Percentiles rank a stretch among this genome's conserved stretches.
Conservation (phyloP, 2,329 filamentous ascomycete species). For the Knufia petricola region DNA sequence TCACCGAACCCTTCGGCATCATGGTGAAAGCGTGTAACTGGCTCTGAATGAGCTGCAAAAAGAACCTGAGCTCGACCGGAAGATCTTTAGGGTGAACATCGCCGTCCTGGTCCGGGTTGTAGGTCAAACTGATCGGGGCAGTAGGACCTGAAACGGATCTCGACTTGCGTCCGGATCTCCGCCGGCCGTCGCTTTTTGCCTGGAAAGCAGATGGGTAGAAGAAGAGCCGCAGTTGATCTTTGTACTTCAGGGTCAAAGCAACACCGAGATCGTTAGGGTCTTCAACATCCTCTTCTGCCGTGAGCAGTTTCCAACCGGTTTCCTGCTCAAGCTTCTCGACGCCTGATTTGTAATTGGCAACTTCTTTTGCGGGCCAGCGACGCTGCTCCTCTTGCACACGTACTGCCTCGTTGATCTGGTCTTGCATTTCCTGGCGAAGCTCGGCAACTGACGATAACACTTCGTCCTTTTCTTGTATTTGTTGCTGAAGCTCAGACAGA, state of each 20-base stretch:
- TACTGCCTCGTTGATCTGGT: conserved; percentile 74
- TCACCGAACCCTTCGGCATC: conserved; percentile 28
- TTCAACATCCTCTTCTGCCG: conserved; percentile 26
- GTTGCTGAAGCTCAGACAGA: conserved; percentile 55
- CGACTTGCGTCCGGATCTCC: conserved; percentile 22
- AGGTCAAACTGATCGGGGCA: conserved; percentile 29
- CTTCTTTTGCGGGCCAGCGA: conserved; percentile 78
- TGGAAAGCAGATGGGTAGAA: conserved; percentile 34
- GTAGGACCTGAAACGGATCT: conserved; percentile 20
- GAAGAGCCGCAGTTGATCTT: conserved; percentile 32
- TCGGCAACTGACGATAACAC: conserved; percentile 53
- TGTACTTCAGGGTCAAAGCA: conserved; percentile 34
- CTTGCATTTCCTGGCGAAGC: conserved; percentile 58
- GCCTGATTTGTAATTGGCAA: conserved; percentile 66
- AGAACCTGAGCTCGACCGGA: conserved; percentile 32
- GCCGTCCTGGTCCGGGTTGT: conserved; percentile 21
- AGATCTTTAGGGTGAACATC: conserved; percentile 18
- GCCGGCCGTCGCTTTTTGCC: conserved; percentile 14
- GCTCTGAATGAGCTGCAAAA: conserved; percentile 33
- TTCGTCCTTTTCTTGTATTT: conserved; percentile 58
- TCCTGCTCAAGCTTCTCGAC: conserved; percentile 32
- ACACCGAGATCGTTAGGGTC: conserved; percentile 24
- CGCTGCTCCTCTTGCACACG: conserved; percentile 76
- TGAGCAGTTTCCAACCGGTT: conserved; percentile 37
- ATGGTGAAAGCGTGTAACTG: conserved; percentile 27